These are phyloP conservation scores for Brasenia schreberi DNA, from an alignment of 164 flowering plant genomes.

Conservation along the genomic window DNA sequence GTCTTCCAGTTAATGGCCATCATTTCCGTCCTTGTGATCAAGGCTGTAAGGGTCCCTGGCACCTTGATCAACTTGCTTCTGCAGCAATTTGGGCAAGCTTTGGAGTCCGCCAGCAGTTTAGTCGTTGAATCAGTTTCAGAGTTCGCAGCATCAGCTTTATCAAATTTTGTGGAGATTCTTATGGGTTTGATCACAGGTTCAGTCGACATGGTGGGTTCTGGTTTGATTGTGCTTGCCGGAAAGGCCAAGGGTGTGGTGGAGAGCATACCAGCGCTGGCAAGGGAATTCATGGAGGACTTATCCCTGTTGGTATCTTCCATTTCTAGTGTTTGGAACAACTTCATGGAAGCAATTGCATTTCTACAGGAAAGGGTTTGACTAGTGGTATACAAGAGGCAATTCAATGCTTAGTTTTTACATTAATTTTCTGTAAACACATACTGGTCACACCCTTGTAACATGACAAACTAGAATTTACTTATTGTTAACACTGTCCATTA, in stretches of 20 bases:
- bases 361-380: background rate
- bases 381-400: too few species aligned
- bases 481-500: too few species aligned
- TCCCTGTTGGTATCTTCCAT: background rate
- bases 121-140: background rate
- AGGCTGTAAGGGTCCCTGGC: background rate
- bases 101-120: background rate
- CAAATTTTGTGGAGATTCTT: background rate
- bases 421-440: too few species aligned
- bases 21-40: background rate
- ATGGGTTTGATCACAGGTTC: background rate
- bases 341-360: background rate
- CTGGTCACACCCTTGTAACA: too few species aligned
- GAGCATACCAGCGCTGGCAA: background rate
- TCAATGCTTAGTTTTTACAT: too few species aligned
- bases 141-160: background rate
- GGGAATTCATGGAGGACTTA: background rate
- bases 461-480: too few species aligned
- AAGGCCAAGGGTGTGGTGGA: background rate
- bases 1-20: background rate
- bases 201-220: background rate
- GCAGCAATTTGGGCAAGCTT: background rate
- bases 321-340: background rate
- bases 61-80: background rate
- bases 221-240: background rate